Conservation (phyloP, 2,329 filamentous ascomycete species). For the Fusarium metavorans region DNA sequence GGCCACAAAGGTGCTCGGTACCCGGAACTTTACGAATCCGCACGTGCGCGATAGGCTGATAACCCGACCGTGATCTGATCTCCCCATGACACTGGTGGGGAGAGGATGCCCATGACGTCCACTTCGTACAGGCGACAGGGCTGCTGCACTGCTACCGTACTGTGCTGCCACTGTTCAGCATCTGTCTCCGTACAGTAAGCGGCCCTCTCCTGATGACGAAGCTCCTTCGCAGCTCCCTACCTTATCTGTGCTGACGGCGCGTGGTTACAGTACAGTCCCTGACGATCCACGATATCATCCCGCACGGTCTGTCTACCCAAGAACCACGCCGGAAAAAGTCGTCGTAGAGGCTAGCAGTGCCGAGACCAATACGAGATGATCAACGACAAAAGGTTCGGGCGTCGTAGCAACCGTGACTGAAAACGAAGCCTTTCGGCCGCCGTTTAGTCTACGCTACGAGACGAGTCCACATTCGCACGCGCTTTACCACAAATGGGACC, state of each 20-base stretch:
- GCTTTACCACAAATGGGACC: conserved; percentile 25
- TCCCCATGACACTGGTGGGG: conserved; percentile 20
- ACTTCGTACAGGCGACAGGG: not conserved
- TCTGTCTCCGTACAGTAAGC: not conserved
- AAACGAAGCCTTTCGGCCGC: conserved; percentile 7
- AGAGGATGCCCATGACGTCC: conserved; percentile 30
- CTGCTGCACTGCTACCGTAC: not conserved
- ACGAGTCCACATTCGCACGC: not conserved
- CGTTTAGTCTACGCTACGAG: not conserved
- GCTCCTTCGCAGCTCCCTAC: conserved; percentile 25
- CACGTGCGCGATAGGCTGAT: conserved; percentile 16
- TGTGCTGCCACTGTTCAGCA: not conserved
- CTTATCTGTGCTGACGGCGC: conserved; percentile 9
- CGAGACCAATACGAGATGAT: conserved; percentile 19
- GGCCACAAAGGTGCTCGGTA: not conserved
- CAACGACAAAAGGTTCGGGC: not conserved
- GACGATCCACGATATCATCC: not conserved
- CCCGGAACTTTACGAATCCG: conserved; percentile 24
- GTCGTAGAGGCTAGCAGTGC: conserved; percentile 13
- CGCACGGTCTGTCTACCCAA: not conserved
- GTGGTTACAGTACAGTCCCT: not conserved
- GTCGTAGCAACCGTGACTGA: not conserved
- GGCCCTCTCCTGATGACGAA: conserved; percentile 24
- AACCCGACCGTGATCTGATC: conserved; percentile 29
- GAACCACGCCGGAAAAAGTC: not conserved